Evolutionary conservation across 139 green algal species (phyloP).

Genomic region (Axilococcus clingmanii): DNA sequence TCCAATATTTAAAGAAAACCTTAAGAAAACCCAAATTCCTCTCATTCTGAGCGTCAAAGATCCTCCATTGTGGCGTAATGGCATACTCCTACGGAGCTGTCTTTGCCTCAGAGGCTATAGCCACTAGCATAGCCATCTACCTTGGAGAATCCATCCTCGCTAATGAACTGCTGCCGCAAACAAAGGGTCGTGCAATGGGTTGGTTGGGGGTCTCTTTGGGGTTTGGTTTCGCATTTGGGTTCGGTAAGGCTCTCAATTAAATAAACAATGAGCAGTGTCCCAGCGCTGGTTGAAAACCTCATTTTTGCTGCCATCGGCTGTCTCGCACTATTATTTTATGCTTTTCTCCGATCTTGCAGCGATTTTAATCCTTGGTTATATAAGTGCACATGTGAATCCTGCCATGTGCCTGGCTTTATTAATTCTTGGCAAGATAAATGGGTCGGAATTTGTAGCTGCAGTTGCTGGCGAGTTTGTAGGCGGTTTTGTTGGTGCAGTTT

Average conservation of each 20-base stretch:
- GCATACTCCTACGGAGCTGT: constrained; percentile 6
- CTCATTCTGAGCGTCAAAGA: no score
- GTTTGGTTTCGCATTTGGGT: constrained; percentile 25
- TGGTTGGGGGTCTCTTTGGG: constrained; percentile 20
- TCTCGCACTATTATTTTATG: no score
- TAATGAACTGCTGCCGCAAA: constrained; percentile 21
- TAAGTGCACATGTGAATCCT: constrained; percentile 24
- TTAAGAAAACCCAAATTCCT: no score
- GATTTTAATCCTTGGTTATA: constrained; percentile 14
- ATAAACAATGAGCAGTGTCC: background rate
- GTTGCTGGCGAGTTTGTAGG: constrained; percentile 27
- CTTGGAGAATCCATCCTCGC: constrained; percentile 24
- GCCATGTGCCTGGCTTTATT: constrained; percentile 15
- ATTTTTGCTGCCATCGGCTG: no score
- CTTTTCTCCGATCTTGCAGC: no score
- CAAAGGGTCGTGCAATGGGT: constrained; percentile 17
- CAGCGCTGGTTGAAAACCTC: no score
- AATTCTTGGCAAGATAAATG: constrained; percentile 9
- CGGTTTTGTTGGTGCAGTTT: constrained; percentile 37
- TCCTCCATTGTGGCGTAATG: no score
- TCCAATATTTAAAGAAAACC: no score
- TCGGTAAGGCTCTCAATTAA: no score
- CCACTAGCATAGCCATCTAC: constrained; percentile 14
- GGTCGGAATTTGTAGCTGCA: constrained; percentile 19
- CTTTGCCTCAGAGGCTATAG: constrained; percentile 7